A percentile compares a stretch with the other conserved stretches of the same genome.
Conservation (phyloP, 2,329 filamentous ascomycete species). For the Aspergillus novoparasiticus region DNA sequence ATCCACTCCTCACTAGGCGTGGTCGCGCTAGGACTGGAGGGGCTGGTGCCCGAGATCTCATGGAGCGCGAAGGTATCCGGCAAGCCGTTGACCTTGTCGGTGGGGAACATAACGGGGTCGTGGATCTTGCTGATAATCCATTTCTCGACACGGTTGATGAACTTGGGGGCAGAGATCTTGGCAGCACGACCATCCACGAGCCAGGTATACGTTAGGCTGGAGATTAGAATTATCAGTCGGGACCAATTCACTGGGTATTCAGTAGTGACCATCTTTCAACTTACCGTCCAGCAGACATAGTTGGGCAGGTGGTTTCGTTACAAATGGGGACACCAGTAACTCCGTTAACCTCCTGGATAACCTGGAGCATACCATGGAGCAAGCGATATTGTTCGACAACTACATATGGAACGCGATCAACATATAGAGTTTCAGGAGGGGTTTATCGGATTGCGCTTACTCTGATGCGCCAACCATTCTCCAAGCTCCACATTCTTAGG, state of each 20-base stretch:
- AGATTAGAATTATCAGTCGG: conserved; percentile 20
- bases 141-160: conserved; percentile 93
- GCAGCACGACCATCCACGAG: conserved; percentile 86
- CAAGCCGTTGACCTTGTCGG: conserved; percentile 69
- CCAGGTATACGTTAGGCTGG: conserved; percentile 93
- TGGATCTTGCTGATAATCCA: conserved; percentile 98
- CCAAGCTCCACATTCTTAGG: conserved; percentile 92
- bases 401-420: conserved; percentile 38
- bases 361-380: conserved; percentile 83
- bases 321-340: conserved; percentile 75
- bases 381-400: conserved; percentile 92
- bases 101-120: conserved; percentile 86
- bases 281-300: conserved; percentile 92
- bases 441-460: conserved; percentile 52
- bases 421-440: conserved; percentile 3
- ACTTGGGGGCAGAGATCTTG: conserved; percentile 88
- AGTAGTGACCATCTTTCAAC: conserved; percentile 41
- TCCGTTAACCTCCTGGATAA: conserved; percentile 83
- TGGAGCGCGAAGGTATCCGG: conserved; percentile 58
- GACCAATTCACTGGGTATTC: neutral
- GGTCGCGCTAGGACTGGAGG: conserved; percentile 58
- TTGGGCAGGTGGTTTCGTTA: conserved; percentile 80
- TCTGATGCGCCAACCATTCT: conserved; percentile 95
- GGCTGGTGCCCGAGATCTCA: conserved; percentile 53
- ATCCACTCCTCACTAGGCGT: conserved; percentile 73